Conservation (phyloP, 108 stramenopile species). For the Stephanodiscus triporus region DNA sequence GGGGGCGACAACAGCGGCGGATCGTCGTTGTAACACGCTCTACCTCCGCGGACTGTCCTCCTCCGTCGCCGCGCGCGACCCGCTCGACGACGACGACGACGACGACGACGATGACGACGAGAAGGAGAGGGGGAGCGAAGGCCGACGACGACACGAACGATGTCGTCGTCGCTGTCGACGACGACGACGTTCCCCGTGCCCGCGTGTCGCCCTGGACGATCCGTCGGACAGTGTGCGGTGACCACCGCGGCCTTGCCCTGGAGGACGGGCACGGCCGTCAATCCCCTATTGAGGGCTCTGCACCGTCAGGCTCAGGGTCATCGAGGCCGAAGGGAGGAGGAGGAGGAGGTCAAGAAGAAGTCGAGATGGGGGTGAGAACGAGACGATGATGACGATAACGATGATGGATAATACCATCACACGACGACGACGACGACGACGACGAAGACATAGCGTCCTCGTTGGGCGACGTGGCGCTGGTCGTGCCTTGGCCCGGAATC, state of each 20-base stretch:
- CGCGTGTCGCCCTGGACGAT: conserved; percentile 1
- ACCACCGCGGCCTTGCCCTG: conserved; percentile 79
- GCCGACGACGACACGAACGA: no score
- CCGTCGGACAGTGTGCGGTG: conserved; percentile 48
- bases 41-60: no score
- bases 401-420: no score
- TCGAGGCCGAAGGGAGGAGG: not conserved
- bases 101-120: no score
- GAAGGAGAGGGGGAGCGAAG: no score
- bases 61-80: no score
- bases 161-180: no score
- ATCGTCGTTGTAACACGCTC: no score
- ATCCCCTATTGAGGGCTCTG: conserved; percentile 72
- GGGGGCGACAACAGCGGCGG: no score
- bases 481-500: conserved; percentile 64
- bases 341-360: conserved; percentile 3
- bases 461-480: conserved; percentile 40
- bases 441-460: not conserved
- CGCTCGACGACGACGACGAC: no score
- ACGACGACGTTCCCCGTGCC: not conserved
- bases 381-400: no score
- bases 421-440: no score
- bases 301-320: conserved; percentile 49
- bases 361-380: not conserved
- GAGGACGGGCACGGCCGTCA: conserved; percentile 81